Evolutionary conservation across 805 yeast species (phyloP).

Genomic region (Candida hungchunana): DNA sequence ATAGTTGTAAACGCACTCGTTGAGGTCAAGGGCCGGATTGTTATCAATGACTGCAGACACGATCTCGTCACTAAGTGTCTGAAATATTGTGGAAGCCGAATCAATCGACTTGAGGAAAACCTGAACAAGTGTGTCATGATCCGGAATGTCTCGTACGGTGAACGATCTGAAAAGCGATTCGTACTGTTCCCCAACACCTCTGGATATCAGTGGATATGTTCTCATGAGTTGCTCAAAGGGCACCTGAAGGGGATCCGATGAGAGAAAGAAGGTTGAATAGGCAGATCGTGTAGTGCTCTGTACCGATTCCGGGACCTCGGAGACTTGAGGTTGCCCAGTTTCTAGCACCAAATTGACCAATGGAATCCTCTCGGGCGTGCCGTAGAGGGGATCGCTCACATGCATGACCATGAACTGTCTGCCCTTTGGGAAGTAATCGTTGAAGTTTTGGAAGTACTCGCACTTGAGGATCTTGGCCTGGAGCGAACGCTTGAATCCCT

Average conservation of each 20-base stretch:
- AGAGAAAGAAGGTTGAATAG: not conserved
- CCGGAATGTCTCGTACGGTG: conserved; percentile 28
- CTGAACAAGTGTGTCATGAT: conserved; percentile 26
- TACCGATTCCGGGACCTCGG: too few species aligned
- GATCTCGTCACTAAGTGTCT: conserved; percentile 21
- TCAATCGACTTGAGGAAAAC: conserved; percentile 27
- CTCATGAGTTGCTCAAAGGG: conserved; percentile 37
- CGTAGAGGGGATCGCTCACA: conserved; percentile 53
- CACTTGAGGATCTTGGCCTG: conserved; percentile 40
- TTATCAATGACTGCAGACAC: conserved; percentile 23
- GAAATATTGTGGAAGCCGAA: conserved; percentile 27
- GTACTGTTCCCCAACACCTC: conserved; percentile 37
- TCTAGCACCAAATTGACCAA: not conserved
- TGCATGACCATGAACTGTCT: conserved; percentile 51
- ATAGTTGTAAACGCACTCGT: conserved; percentile 57
- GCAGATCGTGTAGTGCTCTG: not conserved
- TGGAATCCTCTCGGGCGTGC: conserved; percentile 26
- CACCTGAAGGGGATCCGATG: conserved; percentile 7
- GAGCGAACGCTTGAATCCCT: conserved; percentile 49
- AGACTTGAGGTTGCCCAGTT: too few species aligned
- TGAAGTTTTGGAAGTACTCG: conserved; percentile 45
- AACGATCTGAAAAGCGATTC: conserved; percentile 36
- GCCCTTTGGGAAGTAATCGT: conserved; percentile 56
- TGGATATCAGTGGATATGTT: conserved; percentile 35
- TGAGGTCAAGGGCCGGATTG: conserved; percentile 42